Base-by-base conservation (phyloP, 257 asterid genomes). In the Penstemon barbatus region DNA sequence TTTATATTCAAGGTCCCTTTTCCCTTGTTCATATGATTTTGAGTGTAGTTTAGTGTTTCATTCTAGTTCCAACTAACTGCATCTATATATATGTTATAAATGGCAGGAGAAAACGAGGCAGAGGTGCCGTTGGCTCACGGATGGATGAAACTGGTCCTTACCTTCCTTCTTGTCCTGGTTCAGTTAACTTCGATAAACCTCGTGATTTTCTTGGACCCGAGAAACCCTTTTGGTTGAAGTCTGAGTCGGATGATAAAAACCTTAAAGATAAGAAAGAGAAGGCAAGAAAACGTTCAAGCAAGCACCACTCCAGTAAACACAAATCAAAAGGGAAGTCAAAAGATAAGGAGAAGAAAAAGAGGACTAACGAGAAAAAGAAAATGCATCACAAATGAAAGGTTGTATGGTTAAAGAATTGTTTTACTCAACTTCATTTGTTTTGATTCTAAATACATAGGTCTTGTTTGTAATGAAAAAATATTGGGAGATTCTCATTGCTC, bases 131-230 rank as follows among this genome's bases (percentile, higher is more conserved):
- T 65, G 99, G 99, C 57, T 91, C 99, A 40, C 81, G 97, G 61
- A 89, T 94, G 96, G 99, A 94, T 71, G 99, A 89, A 85, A 75
- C 96, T 9, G 97, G 97, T 25, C 97, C 96, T 1, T 94, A 85
- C 79, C 91, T 84, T 71, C 84, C 90, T 42, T 69, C 75, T 60
- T 44, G 81, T 76, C 66, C 83, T 6, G 79, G 83, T 77, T 59
- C 65, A 19, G 73, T 57, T 10, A 64, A 66, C 40, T 57, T 66
- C 4, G 80, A 72, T 55, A 82, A 70, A 77, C 65, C 76, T 54
- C 84, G 79, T 13, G 76, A 61, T 19, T 57, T 75, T 55, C 76
- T 84, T 71, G 94, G 97, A 63, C 97, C 97, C 9, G 79, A 75
- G 74, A 90, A 77, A 70, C 95, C 97, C 42, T 45, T 72, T 64